Conservation (phyloP, 768 basidiomycete genomes). For the Phylloporus rhodoxanthus region DNA sequence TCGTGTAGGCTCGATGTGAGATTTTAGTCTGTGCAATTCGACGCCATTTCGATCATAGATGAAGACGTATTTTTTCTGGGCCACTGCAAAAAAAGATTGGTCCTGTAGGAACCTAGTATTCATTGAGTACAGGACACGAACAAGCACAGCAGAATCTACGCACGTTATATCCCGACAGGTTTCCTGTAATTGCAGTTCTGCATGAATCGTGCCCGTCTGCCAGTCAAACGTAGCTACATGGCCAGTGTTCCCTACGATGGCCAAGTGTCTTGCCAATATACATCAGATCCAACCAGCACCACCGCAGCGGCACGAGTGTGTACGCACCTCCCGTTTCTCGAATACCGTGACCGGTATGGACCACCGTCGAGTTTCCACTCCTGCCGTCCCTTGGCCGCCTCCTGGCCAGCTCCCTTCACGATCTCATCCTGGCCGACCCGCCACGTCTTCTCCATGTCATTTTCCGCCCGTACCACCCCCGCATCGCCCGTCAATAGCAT, state of each 20-base stretch:
- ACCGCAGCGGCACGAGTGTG: background rate
- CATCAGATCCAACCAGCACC: background rate
- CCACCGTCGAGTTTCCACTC: constrained; percentile 84
- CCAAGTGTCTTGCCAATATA: constrained; percentile 59
- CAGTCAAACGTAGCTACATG: constrained; percentile 94
- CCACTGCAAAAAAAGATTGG: constrained; percentile 89
- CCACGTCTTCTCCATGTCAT: constrained; percentile 86
- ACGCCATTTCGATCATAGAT: constrained; percentile 94
- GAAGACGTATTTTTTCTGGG: constrained; percentile 93
- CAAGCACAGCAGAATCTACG: constrained; percentile 22
- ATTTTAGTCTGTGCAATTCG: constrained; percentile 79
- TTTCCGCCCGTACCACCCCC: constrained; percentile 72
- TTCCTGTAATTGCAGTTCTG: constrained; percentile 85
- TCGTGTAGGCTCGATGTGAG: constrained; percentile 82
- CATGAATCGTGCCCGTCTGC: constrained; percentile 78
- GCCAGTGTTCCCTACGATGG: constrained; percentile 75
- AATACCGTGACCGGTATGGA: constrained; percentile 79
- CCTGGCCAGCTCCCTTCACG: constrained; percentile 53
- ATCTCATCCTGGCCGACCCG: constrained; percentile 80
- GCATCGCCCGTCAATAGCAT: constrained; percentile 62
- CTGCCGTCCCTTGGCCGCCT: constrained; percentile 68
- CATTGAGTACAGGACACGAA: background rate
- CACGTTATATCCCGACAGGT: constrained; percentile 90
- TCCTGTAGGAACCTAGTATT: constrained; percentile 77
- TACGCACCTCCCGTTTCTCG: constrained; percentile 81